Evolutionary conservation across 352 stramenopile species (phyloP), one percentile per base, ranked within the genome.

Genomic region (Phytophthora pini): DNA sequence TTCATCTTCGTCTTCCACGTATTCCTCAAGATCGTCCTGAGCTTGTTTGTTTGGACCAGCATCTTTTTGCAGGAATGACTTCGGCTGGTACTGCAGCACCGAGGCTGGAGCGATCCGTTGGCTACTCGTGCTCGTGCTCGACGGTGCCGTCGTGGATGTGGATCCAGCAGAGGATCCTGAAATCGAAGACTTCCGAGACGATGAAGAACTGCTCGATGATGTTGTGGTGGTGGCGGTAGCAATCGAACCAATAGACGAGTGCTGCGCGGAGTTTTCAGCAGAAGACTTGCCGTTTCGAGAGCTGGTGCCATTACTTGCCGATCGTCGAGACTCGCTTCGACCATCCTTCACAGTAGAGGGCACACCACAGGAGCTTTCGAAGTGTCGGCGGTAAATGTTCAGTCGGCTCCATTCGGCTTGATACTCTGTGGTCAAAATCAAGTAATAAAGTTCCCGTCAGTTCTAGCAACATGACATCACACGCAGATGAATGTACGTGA

Each of bases 371-470:
- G 82, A 76, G 65, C 79, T 89, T 72, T 94, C 86, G 61, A 94
- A 92, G 54, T 94, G 82, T 24, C 83, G 84, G 3, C 84, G 78
- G 24, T 89, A 89, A 61, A 92, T 82, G 54, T 94, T 94, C 31
- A 94, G 50, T 47, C 78, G 83, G 56, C 83, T 90, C 79, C 80
- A 89, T 56, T 92, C 86, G 9, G 80, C 78, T 12, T 81, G 76
- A 46, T 78, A 92, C 10, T 92, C 84, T 91, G 45, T 31, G 11
- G 31, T 29, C 50, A 60, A 27, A 40, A 32, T 20, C 7, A 45
- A 49, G 22, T 2, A 63, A 24, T 20, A 51, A 20, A 13, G 15
- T 13, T 31, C 48, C 2, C 2, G 31, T 59, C 44, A 72, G 49
- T 7, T n/a, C 26, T 40, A 17, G 15, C 36, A 22, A 32, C 55